Base-by-base conservation (phyloP, 495 filamentous ascomycete genomes). In the Jackrogersella multiformis region DNA sequence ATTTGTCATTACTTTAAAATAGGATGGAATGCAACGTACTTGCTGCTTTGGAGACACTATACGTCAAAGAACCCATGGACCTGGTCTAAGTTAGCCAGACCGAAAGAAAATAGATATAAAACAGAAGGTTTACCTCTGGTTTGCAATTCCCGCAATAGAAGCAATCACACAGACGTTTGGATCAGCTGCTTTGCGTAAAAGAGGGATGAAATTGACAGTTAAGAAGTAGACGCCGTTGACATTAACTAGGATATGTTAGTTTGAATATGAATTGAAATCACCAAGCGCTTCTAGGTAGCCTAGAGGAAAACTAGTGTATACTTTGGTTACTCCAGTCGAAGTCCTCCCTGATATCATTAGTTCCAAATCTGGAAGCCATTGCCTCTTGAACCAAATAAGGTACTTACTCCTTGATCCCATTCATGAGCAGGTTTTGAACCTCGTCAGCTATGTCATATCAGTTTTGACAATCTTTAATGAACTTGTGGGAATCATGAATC, bases 151-250 rank as follows among this genome's bases (percentile, higher is more conserved):
- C 5, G 42, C 42, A 4, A 46, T 4, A 10, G 42, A 46, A 46
- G 42, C 42, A 10, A 46, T 46, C n/a, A 46, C 12, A 21, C 42
- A 46, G n/a, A 46, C 42, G n/a, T 46, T 46, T 13, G 42, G 42
- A 26, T 46, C 42, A 4, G 42, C 6, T 46, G 42, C 24, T 26
- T 46, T 46, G 21, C 42, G 42, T 20, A 46, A 21, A 15, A 46
- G 42, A 10, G 42, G 42, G 9, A 46, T 26, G 10, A 46, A 46
- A 5, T 46, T 24, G 21, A 46, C 42, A 15, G 42, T 46, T 5
- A 24, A n/a, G 21, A 46, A 46, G 42, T 46, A 46, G 18, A 46
- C 42, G 42, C 42, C 42, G 21, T 46, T 46, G 21, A 46, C 42
- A 10, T 46, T 46, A n/a, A 46, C 42, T 46, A n/a, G n/a, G n/a